These are phyloP conservation scores for Nitzschia sp. DNA, from an alignment of 108 stramenopile genomes.

Conservation along the genomic window DNA sequence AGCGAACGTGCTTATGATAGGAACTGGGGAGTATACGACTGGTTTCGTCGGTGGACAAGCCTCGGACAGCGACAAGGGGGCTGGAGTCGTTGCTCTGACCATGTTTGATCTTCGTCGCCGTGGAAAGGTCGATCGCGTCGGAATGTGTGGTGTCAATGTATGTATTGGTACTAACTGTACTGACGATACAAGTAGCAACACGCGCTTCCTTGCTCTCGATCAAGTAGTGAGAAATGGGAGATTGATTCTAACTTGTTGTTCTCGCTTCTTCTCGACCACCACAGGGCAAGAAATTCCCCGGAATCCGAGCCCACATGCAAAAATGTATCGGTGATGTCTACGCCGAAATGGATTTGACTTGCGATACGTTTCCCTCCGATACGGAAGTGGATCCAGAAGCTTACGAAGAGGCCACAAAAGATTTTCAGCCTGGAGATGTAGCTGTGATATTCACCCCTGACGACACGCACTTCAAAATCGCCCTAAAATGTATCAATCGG, in stretches of 20 bases:
- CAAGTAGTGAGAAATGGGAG: background rate
- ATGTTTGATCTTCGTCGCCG: constrained; percentile 95
- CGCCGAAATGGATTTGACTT: constrained; percentile 83
- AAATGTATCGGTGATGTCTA: constrained; percentile 90
- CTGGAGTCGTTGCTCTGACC: constrained; percentile 98
- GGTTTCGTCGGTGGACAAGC: constrained; percentile 92
- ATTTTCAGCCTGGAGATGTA: constrained; percentile 86
- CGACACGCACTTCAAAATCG: constrained; percentile 98
- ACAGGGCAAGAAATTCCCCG: constrained; percentile 95
- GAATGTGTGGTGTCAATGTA: constrained; percentile 97
- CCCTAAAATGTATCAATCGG: constrained; percentile 80
- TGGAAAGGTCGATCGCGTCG: constrained; percentile 84
- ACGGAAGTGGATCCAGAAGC: constrained; percentile 81
- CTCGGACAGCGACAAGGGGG: constrained; percentile 93
- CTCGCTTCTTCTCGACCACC: constrained; percentile 4
- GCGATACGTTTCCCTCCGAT: constrained; percentile 95
- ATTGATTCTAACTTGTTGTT: background rate
- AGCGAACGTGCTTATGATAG: constrained; percentile 90
- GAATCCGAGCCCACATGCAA: constrained; percentile 95
- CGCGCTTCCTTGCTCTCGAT: no score
- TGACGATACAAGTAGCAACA: no score
- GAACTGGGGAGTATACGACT: constrained; percentile 94
- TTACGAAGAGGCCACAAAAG: constrained; percentile 68
- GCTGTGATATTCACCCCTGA: constrained; percentile 99
- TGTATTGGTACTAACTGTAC: constrained; percentile 19